A percentile compares a stretch with the other conserved stretches of the same genome.
phyloP scores from a whole-genome alignment of 768 basidiomycete species.

The Sporobolomyces phaffii region DNA sequence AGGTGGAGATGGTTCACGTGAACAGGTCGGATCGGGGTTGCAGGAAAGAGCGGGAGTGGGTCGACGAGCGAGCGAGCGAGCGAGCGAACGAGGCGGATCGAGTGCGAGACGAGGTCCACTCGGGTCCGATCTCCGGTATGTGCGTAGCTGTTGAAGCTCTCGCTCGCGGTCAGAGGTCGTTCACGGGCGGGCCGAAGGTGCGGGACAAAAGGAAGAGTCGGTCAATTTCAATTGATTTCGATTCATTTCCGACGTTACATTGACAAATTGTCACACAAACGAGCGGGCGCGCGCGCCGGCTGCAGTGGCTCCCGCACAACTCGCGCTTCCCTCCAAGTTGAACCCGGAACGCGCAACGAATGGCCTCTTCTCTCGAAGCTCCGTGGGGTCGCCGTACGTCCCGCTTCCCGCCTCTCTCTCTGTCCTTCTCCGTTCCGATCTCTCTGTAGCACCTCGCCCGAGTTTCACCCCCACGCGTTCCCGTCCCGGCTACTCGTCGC shows the following conservation, averaged over 20 bases:
- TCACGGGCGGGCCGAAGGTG: neutral
- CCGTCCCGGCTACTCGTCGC: neutral
- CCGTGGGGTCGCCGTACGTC: conserved; percentile 38
- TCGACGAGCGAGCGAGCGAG: no score
- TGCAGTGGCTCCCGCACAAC: no score
- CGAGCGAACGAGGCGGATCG: no score
- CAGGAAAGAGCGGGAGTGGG: neutral
- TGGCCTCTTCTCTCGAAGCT: neutral
- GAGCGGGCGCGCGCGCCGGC: no score
- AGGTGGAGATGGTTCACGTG: neutral
- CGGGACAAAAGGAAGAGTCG: neutral
- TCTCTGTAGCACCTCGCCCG: neutral
- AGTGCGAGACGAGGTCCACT: no score
- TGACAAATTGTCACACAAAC: no score
- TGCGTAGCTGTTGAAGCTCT: conserved; percentile 26
- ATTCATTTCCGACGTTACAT: neutral
- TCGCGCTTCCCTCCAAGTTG: neutral
- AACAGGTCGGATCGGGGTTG: no score
- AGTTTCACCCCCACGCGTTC: neutral
- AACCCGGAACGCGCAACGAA: neutral
- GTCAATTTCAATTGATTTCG: neutral
- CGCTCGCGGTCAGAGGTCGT: neutral
- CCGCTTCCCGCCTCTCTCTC: neutral
- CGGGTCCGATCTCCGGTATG: neutral
- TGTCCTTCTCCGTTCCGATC: neutral